A percentile compares a stretch with the other conserved stretches of the same genome.
phyloP scores from a whole-genome alignment of 148 eudicot species.

The Vaccinium vitisidaea region DNA sequence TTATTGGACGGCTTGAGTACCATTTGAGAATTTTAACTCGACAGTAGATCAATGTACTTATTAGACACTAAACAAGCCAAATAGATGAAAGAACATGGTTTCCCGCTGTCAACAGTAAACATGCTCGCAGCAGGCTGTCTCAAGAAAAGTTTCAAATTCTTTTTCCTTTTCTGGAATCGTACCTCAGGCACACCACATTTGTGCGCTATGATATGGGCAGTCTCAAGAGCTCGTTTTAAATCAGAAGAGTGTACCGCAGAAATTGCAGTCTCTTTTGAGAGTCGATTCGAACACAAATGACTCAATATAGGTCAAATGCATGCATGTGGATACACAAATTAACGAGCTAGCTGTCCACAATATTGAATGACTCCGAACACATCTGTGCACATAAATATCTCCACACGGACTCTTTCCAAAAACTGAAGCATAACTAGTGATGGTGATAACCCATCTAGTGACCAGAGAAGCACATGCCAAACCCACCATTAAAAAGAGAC shows the following conservation, averaged over 20 bases:
- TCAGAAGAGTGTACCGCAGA: constrained; percentile 62
- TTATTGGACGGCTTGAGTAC: no score
- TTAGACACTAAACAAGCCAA: neutral
- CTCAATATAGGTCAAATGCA: no score
- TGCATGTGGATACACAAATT: no score
- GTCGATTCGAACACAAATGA: constrained; percentile 9
- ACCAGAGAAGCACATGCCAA: constrained; percentile 35
- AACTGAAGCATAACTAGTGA: constrained; percentile 22
- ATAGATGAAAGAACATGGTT: neutral
- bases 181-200: constrained; percentile 51
- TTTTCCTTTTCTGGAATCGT: neutral
- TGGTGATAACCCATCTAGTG: constrained; percentile 31
- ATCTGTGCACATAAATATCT: neutral
- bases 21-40: no score
- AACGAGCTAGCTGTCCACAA: neutral
- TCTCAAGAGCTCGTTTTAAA: constrained; percentile 58
- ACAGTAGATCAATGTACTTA: neutral
- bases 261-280: constrained; percentile 43
- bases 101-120: neutral
- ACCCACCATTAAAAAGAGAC: constrained; percentile 23
- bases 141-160: neutral
- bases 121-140: neutral
- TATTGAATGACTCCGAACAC: neutral
- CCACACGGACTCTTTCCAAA: neutral
- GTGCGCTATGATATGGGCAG: constrained; percentile 47